Evolutionary conservation across 352 stramenopile species (phyloP), one percentile per base, ranked within the genome.

Genomic region (Phytopythium sindhum): DNA sequence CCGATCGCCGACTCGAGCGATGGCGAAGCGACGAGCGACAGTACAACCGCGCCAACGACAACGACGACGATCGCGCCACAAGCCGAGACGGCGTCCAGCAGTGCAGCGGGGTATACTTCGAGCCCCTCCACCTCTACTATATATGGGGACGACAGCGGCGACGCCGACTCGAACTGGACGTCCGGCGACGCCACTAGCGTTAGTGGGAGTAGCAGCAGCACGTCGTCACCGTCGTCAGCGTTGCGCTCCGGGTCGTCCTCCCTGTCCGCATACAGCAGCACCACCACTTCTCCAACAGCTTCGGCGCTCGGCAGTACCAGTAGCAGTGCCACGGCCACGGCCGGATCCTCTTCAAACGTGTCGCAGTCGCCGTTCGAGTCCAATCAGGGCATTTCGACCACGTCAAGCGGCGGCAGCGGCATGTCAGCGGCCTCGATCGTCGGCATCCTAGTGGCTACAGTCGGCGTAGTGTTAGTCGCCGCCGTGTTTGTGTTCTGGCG

Each of bases 401-500:
- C 53, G 5, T 59, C 53, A 5, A 57, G 51, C 26, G 26, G 28
- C 28, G 45, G 52, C 52, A 45, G 29, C 23, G n/a, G 33, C 53
- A 59, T 59, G 53, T 59, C 53, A 7, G 31, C 64, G 23, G 26
- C 41, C 1, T 57, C 66, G 44, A 76, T 78, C 51, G 58, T 76
- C 12, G 74, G 74, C 19, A 76, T 80, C 52, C 51, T 72, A 10
- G 66, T 82, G 5, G 72, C 69, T 14, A 63, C 67, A 12, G 72
- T 82, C 11, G 74, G 66, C 4, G 60, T 80, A n/a, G 59, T 64
- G 47, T 64, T 82, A 33, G 73, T 80, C 66, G 57, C 77, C 28
- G 72, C 67, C 53, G 72, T 70, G 23, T 82, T 82, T 42, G 56
- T 73, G 41, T 71, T 82, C 62, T 82, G 74, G 74, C 78, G 78